Percentiles rank a stretch among this genome's conserved stretches.
phyloP scores from a whole-genome alignment of 352 stramenopile species.

The Pythium utonaiense region DNA sequence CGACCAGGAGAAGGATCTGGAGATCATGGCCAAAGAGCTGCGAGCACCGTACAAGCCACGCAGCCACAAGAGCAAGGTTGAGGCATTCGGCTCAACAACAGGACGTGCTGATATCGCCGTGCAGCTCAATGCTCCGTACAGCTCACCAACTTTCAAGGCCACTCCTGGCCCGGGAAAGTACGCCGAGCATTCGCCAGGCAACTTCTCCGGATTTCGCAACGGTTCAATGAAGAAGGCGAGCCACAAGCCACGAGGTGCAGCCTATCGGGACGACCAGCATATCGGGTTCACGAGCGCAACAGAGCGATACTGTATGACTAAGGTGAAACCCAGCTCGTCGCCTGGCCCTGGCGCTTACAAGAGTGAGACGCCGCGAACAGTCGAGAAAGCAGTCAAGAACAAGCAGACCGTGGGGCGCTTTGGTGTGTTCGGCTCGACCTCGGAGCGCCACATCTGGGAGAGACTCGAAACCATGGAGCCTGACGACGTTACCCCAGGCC shows the following conservation, averaged over 20 bases:
- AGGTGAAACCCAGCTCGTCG: conserved; percentile 29
- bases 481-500: conserved; percentile 48
- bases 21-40: conserved; percentile 51
- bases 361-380: conserved; percentile 56
- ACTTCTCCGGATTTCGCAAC: conserved; percentile 7
- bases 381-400: conserved; percentile 44
- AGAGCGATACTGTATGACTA: conserved; percentile 56
- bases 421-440: conserved; percentile 71
- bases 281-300: conserved; percentile 68
- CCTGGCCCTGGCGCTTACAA: conserved; percentile 56
- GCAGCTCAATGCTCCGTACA: conserved; percentile 57
- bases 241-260: conserved; percentile 10
- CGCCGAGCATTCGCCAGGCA: conserved; percentile 13
- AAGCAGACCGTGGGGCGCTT: conserved; percentile 56
- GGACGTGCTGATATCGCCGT: conserved; percentile 45
- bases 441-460: conserved; percentile 69
- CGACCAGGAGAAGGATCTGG: conserved; percentile 61
- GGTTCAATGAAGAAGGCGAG: neutral
- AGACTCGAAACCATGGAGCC: conserved; percentile 43
- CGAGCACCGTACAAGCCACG: conserved; percentile 29
- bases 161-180: conserved; percentile 67
- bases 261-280: conserved; percentile 35
- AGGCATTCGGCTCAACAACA: conserved; percentile 74
- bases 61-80: conserved; percentile 31
- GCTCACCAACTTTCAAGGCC: conserved; percentile 46